Evolutionary conservation across 352 stramenopile genomes (phyloP).

Genomic region (Pythium brassicae): DNA sequence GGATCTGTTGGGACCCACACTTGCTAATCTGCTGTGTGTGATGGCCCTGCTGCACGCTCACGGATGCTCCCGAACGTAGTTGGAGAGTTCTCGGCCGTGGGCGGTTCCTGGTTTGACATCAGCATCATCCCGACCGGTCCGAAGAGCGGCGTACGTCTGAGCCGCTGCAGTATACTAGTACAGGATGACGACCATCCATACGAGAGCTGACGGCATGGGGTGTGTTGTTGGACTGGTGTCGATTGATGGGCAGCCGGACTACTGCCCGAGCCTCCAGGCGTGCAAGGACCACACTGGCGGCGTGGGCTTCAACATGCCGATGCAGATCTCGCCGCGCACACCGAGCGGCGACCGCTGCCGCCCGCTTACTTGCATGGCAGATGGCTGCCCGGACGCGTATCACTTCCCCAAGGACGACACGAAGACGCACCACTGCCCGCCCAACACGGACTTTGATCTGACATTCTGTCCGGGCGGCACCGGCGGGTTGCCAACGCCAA

Average conservation of each 20-base stretch:
- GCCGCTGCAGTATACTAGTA: too few species aligned
- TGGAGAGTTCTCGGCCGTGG: slow-evolving; percentile 57
- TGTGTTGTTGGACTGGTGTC: too few species aligned
- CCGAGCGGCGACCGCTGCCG: slow-evolving; percentile 30
- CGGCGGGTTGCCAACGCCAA: slow-evolving; percentile 14
- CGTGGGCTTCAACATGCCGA: slow-evolving; percentile 61
- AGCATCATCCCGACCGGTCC: slow-evolving; percentile 68
- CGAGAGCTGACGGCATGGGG: not conserved
- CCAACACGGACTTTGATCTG: slow-evolving; percentile 48
- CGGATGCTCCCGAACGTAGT: slow-evolving; percentile 22
- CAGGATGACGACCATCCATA: too few species aligned
- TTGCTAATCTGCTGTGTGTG: too few species aligned
- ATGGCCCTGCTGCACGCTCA: not conserved
- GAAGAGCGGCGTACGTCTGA: slow-evolving; percentile 49
- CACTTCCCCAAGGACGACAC: slow-evolving; percentile 62
- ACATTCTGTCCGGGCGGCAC: slow-evolving; percentile 52
- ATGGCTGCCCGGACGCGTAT: slow-evolving; percentile 61
- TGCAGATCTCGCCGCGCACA: slow-evolving; percentile 49
- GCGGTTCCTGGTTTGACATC: slow-evolving; percentile 67
- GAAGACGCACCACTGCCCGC: slow-evolving; percentile 54
- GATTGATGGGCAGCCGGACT: slow-evolving; percentile 34
- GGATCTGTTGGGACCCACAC: too few species aligned
- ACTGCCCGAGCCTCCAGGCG: slow-evolving; percentile 39
- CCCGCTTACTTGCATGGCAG: slow-evolving; percentile 36
- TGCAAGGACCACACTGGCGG: slow-evolving; percentile 61